Conservation (phyloP, 495 filamentous ascomycete species). For the Neurospora hispaniola region DNA sequence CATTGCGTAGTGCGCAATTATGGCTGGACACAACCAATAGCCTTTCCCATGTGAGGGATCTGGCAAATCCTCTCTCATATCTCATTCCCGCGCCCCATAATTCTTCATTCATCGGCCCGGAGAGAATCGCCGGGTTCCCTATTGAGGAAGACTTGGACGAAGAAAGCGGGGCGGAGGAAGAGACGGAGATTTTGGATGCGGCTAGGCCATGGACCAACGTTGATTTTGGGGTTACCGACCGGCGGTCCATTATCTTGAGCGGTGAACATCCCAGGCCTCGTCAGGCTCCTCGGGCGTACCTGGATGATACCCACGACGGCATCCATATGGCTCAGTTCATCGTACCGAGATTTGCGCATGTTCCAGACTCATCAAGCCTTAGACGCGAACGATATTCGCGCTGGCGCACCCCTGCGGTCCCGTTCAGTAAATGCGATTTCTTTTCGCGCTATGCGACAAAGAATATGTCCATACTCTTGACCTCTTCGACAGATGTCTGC, state of each 20-base stretch:
- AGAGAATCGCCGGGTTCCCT: neutral
- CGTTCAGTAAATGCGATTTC: neutral
- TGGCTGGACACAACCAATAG: constrained; percentile 20
- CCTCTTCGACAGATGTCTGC: constrained; percentile 47
- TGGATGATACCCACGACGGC: constrained; percentile 8
- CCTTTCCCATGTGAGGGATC: constrained; percentile 17
- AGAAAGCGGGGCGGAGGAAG: constrained; percentile 9
- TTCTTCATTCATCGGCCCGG: constrained; percentile 1
- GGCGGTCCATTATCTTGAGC: neutral
- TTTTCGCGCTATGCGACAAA: constrained; percentile 8
- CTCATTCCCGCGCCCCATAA: neutral
- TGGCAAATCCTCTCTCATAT: constrained; percentile 5
- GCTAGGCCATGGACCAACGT: neutral
- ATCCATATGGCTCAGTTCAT: constrained; percentile 13
- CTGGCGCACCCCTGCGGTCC: neutral
- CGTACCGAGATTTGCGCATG: constrained; percentile 15
- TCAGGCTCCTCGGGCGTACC: neutral
- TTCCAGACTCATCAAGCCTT: neutral
- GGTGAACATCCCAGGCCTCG: neutral
- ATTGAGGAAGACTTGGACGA: neutral
- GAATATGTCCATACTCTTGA: constrained; percentile 40
- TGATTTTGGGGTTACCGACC: neutral
- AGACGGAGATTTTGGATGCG: constrained; percentile 17
- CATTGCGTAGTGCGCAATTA: neutral
- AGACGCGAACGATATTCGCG: neutral